These are phyloP conservation scores for Hygrocybe coccinea DNA, from an alignment of 768 basidiomycete species.

Conservation along the genomic window DNA sequence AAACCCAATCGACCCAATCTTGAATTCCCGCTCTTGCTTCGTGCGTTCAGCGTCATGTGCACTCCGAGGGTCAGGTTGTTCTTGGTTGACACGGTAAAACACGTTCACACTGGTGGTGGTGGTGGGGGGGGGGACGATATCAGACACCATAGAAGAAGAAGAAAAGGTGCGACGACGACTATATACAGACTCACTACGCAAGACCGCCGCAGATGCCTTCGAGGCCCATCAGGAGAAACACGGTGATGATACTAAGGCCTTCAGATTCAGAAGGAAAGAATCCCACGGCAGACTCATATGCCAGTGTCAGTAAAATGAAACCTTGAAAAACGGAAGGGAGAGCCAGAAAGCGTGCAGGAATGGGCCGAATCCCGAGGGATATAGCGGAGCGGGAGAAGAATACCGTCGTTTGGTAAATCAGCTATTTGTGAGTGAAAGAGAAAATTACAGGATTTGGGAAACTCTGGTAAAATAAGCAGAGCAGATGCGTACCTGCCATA, in stretches of 20 bases:
- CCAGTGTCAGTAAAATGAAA: constrained; percentile 55
- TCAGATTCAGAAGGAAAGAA: constrained; percentile 48
- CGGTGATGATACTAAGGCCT: constrained; percentile 50
- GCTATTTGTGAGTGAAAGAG: constrained; percentile 37
- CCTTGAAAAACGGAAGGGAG: constrained; percentile 75
- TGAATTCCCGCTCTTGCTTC: constrained; percentile 79
- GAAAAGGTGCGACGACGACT: background rate
- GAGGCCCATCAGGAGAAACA: constrained; percentile 73
- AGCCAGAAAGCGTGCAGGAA: constrained; percentile 63
- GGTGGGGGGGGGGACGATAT: background rate
- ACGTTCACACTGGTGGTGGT: constrained; percentile 73
- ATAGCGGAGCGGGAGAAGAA: constrained; percentile 92
- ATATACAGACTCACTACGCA: constrained; percentile 65
- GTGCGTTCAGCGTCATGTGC: constrained; percentile 50
- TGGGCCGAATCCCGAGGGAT: constrained; percentile 74
- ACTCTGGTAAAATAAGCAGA: constrained; percentile 17
- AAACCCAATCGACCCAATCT: constrained; percentile 86
- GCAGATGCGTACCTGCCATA: constrained; percentile 72
- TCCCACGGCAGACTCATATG: constrained; percentile 64
- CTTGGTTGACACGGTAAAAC: constrained; percentile 79
- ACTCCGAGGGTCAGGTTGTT: constrained; percentile 45
- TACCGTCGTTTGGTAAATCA: constrained; percentile 86
- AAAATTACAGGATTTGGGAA: constrained; percentile 1
- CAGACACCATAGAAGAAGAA: constrained; percentile 14
- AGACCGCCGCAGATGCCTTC: constrained; percentile 93